phyloP scores from a whole-genome alignment of 2,329 filamentous ascomycete genomes.

The Seiridium cupressi region DNA sequence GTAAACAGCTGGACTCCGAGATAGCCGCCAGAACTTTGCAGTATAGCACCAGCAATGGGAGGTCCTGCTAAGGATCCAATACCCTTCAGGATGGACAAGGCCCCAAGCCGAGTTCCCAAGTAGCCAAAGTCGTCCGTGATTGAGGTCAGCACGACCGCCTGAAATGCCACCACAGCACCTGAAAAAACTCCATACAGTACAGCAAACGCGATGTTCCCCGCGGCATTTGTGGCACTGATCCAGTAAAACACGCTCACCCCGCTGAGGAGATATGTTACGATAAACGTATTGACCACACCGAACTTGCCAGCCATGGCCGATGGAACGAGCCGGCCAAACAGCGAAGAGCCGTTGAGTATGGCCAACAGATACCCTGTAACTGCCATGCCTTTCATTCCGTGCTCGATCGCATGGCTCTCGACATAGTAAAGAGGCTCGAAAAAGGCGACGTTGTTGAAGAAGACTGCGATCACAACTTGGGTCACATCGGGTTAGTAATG shows the following conservation, averaged over 20 bases:
- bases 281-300: conserved; percentile 4
- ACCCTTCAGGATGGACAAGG: not conserved
- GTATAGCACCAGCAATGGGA: conserved; percentile 2
- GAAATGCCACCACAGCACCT: conserved; percentile 2
- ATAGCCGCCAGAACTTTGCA: conserved; percentile 2
- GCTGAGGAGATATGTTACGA: not conserved
- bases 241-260: conserved; percentile 3
- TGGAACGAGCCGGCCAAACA: conserved; percentile 1
- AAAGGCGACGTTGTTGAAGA: conserved; percentile 5
- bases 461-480: not conserved
- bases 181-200: conserved; percentile 4
- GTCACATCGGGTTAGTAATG: too few species aligned
- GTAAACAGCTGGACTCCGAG: conserved; percentile 2
- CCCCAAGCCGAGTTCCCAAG: conserved; percentile 2
- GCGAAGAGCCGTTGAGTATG: conserved; percentile 4
- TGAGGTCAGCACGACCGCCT: not conserved
- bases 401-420: not conserved
- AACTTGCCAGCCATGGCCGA: not conserved
- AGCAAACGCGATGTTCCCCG: conserved; percentile 1
- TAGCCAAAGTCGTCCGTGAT: conserved; percentile 2
- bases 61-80: conserved; percentile 3
- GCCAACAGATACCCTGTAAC: conserved; percentile 2
- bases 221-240: conserved; percentile 2
- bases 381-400: not conserved
- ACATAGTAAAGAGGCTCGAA: conserved; percentile 5